phyloP scores from a whole-genome alignment of 768 basidiomycete species.

The Suillus alpinus region DNA sequence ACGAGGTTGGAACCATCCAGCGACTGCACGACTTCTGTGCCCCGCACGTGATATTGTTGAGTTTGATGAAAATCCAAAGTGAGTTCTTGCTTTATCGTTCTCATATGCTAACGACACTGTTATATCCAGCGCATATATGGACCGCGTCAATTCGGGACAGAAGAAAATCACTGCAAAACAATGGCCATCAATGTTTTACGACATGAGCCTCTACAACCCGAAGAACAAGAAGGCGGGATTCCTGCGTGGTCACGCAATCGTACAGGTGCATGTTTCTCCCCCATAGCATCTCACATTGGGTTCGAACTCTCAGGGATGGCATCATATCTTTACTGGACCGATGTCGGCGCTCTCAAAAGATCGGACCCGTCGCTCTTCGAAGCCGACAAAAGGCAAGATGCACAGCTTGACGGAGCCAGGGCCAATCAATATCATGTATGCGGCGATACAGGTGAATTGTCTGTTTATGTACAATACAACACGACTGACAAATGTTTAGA shows the following conservation, averaged over 20 bases:
- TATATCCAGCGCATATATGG: conserved; percentile 1
- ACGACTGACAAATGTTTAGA: too few species aligned
- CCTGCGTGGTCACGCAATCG: neutral
- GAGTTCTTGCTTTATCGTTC: neutral
- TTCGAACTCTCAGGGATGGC: neutral
- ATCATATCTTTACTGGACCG: conserved; percentile 3
- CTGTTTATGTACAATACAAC: too few species aligned
- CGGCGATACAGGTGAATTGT: conserved; percentile 4
- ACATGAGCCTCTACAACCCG: conserved; percentile 1
- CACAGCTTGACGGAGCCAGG: neutral
- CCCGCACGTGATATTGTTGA: neutral
- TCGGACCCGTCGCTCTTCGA: neutral
- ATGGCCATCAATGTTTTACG: conserved; percentile 1
- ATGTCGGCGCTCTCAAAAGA: neutral
- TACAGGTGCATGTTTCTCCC: neutral
- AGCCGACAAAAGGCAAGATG: neutral
- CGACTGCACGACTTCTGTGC: neutral
- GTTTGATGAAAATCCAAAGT: neutral
- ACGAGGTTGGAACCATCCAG: neutral
- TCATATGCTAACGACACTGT: neutral
- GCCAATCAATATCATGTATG: conserved; percentile 4
- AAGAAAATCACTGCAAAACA: conserved; percentile 2
- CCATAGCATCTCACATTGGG: too few species aligned
- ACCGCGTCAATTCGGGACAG: neutral
- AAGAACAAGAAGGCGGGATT: neutral